Percentiles rank a stretch among this genome's conserved stretches.
Conservation (phyloP, 1,284 basidiomycete species). For the Peniophora sp. region DNA sequence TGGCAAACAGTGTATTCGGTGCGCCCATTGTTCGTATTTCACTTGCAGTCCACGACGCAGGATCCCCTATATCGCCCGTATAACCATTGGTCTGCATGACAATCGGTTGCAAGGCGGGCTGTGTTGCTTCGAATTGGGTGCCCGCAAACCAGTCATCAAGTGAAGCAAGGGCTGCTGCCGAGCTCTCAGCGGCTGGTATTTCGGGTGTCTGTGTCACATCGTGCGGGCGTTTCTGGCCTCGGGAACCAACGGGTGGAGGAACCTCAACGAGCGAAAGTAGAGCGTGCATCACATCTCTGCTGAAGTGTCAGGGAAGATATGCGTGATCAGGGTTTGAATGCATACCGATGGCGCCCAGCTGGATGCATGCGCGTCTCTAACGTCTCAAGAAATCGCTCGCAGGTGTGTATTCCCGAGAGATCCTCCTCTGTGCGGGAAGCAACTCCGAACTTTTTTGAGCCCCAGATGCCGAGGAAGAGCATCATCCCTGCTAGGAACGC, state of each 20-base stretch:
- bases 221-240: conserved; percentile 11
- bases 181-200: not conserved
- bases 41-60: no score
- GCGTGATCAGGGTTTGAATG: no score
- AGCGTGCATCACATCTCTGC: no score
- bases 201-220: not conserved
- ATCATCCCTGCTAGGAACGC: conserved; percentile 63
- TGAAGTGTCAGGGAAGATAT: no score
- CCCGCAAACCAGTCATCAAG: not conserved
- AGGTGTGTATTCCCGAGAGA: no score
- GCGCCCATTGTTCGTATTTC: no score
- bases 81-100: conserved; percentile 9
- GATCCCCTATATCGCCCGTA: not conserved
- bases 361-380: no score
- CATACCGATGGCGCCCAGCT: no score
- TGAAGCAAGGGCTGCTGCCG: not conserved
- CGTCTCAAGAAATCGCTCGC: no score
- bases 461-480: conserved; percentile 69
- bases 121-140: not conserved
- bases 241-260: conserved; percentile 30
- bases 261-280: conserved; percentile 15
- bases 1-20: no score
- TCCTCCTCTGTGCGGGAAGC: no score
- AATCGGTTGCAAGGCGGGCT: not conserved
- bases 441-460: conserved; percentile 51